Evolutionary conservation across 139 green algal genomes (phyloP).

Genomic region (Micractinium sp.): DNA sequence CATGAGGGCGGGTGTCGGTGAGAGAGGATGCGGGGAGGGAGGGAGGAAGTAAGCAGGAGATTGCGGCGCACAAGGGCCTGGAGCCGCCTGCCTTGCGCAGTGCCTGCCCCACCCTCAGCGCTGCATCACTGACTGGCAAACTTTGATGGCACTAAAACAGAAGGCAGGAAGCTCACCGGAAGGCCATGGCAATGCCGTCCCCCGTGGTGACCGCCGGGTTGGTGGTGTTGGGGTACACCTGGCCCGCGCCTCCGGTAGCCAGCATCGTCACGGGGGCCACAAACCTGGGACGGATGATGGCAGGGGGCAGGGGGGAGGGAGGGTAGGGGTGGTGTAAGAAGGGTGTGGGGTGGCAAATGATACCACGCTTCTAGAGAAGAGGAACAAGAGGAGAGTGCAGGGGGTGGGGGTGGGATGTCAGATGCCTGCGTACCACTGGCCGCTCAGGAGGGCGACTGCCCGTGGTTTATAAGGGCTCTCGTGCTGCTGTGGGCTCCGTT

Average conservation of each 20-base stretch:
- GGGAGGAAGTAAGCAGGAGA: not conserved
- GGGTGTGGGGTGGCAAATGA: too few species aligned
- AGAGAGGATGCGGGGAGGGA: not conserved
- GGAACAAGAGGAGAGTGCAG: too few species aligned
- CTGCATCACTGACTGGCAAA: not conserved
- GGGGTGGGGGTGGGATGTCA: not conserved
- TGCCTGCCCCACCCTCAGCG: not conserved
- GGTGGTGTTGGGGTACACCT: slow-evolving; percentile 97
- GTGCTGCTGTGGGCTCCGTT: too few species aligned
- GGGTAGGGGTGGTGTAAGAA: too few species aligned
- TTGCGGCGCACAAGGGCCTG: too few species aligned
- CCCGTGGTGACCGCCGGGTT: slow-evolving; percentile 96
- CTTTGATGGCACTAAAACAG: not conserved
- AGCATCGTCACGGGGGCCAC: slow-evolving; percentile 87
- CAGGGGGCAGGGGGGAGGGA: not conserved
- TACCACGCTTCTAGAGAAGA: too few species aligned
- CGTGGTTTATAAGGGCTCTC: too few species aligned
- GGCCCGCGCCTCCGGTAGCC: slow-evolving; percentile 90
- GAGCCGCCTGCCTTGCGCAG: not conserved
- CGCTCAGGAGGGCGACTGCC: too few species aligned
- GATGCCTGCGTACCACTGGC: not conserved
- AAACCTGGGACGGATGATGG: slow-evolving; percentile 46
- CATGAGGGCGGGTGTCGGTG: not conserved
- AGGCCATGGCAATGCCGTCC: slow-evolving; percentile 97
- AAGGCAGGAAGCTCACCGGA: slow-evolving; percentile 31